Evolutionary conservation across 176 grass and related monocot species (phyloP).

Genomic region (Rhynchospora pubera): DNA sequence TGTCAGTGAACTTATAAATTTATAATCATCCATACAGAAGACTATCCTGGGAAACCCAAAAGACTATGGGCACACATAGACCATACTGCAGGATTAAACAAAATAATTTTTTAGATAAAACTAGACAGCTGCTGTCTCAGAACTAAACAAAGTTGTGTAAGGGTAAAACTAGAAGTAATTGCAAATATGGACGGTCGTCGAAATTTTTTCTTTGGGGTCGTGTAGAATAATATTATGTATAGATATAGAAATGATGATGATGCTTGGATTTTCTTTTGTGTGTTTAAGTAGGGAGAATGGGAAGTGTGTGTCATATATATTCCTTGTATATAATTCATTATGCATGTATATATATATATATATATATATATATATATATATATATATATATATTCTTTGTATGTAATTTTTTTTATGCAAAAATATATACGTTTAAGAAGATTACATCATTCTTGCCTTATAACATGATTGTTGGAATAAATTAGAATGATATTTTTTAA

Average conservation of each 20-base stretch:
- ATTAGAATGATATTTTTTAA: neutral
- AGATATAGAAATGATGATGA: neutral
- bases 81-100: neutral
- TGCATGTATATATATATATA: no score
- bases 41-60: neutral
- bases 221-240: neutral
- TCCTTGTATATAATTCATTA: neutral
- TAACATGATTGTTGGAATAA: neutral
- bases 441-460: neutral
- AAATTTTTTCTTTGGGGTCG: neutral
- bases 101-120: neutral
- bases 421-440: neutral
- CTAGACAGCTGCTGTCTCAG: neutral
- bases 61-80: neutral
- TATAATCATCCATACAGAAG: neutral
- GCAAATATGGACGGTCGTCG: neutral
- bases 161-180: neutral
- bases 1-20: neutral
- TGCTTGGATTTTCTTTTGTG: neutral
- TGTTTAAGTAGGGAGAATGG: slow-evolving; percentile 1
- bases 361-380: no score
- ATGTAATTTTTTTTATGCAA: neutral
- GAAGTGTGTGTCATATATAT: neutral
- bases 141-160: neutral
- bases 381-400: neutral